A percentile compares a stretch with the other conserved stretches of the same genome.
These are phyloP conservation scores for Fusarium heterosporum DNA, from an alignment of 2,329 filamentous ascomycete species.

Conservation along the genomic window DNA sequence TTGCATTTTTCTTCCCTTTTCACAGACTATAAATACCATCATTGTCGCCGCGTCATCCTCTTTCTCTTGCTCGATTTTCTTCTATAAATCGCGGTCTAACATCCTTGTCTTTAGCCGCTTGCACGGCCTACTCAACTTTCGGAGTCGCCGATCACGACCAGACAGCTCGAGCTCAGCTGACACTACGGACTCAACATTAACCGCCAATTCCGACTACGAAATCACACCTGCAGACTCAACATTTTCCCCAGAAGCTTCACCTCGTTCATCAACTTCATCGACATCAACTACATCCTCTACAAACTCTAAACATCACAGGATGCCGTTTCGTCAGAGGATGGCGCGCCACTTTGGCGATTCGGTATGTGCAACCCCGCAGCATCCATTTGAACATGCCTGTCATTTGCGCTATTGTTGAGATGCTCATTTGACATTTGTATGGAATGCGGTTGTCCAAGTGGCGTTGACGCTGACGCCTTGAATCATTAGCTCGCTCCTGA, in stretches of 20 bases:
- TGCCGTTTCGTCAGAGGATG: constrained; percentile 57
- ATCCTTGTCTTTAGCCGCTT: constrained; percentile 36
- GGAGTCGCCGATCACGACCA: constrained; percentile 39
- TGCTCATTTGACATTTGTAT: constrained; percentile 10
- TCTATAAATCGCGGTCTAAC: constrained; percentile 33
- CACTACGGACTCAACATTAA: constrained; percentile 35
- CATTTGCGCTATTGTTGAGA: constrained; percentile 24
- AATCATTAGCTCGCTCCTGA: constrained; percentile 61
- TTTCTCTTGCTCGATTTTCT: background rate
- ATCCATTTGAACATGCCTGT: constrained; percentile 19
- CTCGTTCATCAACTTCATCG: constrained; percentile 23
- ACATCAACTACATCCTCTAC: constrained; percentile 26
- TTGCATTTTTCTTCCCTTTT: background rate
- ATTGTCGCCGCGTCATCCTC: background rate
- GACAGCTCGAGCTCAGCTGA: constrained; percentile 42
- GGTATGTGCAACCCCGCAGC: constrained; percentile 51
- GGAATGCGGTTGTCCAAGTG: constrained; percentile 16
- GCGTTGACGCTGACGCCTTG: constrained; percentile 24
- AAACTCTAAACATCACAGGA: constrained; percentile 45
- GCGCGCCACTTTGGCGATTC: constrained; percentile 62
- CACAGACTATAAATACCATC: background rate
- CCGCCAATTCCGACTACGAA: constrained; percentile 40
- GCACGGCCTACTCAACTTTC: constrained; percentile 40
- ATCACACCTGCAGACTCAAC: constrained; percentile 30
- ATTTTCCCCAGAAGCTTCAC: constrained; percentile 25